Percentiles rank a stretch among this genome's conserved stretches.
Conservation (phyloP, 176 grass and related monocot genomes). For the Zoysia japonica region DNA sequence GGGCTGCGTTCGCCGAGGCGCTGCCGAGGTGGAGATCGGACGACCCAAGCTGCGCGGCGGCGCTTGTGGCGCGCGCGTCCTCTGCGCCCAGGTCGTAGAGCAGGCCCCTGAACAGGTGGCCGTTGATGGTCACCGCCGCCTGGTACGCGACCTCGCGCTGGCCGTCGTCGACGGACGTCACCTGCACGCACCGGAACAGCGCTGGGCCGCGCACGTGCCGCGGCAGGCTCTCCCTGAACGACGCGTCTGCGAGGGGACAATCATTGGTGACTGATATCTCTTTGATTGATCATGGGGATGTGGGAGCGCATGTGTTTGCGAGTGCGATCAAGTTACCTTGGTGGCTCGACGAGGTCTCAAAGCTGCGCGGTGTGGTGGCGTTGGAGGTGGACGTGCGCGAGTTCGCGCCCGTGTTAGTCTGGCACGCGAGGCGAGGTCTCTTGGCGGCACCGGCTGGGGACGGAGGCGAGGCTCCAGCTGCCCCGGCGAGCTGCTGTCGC, state of each 20-base stretch:
- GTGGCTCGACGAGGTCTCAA: conserved; percentile 84
- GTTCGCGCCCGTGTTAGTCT: conserved; percentile 50
- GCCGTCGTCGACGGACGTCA: conserved; percentile 74
- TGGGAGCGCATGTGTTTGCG: neutral
- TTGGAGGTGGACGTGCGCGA: conserved; percentile 79
- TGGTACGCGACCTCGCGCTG: conserved; percentile 91
- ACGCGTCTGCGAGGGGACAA: conserved; percentile 44
- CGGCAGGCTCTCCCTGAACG: conserved; percentile 65
- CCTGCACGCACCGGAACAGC: conserved; percentile 89
- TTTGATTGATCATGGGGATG: neutral
- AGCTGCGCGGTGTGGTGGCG: conserved; percentile 78
- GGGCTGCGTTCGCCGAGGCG: conserved; percentile 37
- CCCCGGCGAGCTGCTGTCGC: conserved; percentile 43
- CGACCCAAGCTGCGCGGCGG: conserved; percentile 47
- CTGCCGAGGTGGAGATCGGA: conserved; percentile 89
- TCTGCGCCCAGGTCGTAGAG: conserved; percentile 86
- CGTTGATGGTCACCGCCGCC: conserved; percentile 81
- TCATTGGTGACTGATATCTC: neutral
- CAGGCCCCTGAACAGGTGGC: conserved; percentile 87
- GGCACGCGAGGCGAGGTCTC: conserved; percentile 68
- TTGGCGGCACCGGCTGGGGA: conserved; percentile 32
- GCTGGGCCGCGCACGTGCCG: conserved; percentile 81
- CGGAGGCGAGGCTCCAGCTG: neutral
- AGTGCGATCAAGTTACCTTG: conserved; percentile 49
- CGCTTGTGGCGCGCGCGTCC: conserved; percentile 37